Percentiles rank a stretch among this genome's conserved stretches.
Evolutionary conservation across 192 early-diverging fungal genomes (phyloP).

Genomic region (Coemansia guatemalensis): DNA sequence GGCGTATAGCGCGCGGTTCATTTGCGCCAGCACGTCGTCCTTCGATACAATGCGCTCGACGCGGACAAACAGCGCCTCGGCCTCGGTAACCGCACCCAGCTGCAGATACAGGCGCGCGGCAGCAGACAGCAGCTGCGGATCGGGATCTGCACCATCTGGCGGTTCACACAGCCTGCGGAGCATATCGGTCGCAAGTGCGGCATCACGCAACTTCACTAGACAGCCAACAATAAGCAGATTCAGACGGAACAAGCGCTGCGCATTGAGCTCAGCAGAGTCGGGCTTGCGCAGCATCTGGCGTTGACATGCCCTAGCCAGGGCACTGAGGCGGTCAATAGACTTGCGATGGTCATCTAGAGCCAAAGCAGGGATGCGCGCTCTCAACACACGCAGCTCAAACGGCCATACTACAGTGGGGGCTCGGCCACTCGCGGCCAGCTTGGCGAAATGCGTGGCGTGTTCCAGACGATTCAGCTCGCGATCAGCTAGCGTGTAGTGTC

Average conservation of each 20-base stretch:
- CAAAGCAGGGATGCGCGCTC: constrained; percentile 26
- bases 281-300: not conserved
- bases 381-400: constrained; percentile 40
- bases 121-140: constrained; percentile 31
- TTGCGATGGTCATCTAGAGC: constrained; percentile 9
- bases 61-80: constrained; percentile 21
- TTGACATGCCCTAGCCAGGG: constrained; percentile 28
- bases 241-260: constrained; percentile 22
- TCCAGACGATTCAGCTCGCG: constrained; percentile 29
- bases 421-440: not conserved
- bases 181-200: constrained; percentile 7
- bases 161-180: constrained; percentile 11
- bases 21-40: constrained; percentile 22
- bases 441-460: not conserved
- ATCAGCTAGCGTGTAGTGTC: constrained; percentile 8
- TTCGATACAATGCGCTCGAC: constrained; percentile 14
- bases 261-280: not conserved
- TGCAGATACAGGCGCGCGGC: constrained; percentile 38
- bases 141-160: not conserved
- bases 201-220: constrained; percentile 18
- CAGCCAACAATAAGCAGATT: constrained; percentile 17
- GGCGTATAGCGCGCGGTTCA: constrained; percentile 43
- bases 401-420: constrained; percentile 27
- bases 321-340: constrained; percentile 20
- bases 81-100: constrained; percentile 28